Base-by-base conservation (phyloP, 2,329 filamentous ascomycete species). In the Zymoseptoria brevis region DNA sequence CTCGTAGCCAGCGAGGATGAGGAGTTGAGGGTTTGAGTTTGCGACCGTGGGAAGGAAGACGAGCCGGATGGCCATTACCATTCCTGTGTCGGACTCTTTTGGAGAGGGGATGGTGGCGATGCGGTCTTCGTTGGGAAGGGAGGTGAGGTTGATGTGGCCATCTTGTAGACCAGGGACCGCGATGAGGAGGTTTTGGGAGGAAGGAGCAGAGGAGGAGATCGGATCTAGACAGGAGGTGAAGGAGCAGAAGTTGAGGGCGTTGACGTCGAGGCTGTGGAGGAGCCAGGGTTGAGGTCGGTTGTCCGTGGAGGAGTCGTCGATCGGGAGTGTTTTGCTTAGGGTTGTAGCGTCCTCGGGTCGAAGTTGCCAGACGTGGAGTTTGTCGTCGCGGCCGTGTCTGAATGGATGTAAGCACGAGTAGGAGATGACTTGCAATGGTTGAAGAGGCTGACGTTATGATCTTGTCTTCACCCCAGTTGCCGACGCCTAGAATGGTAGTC, bases 221-320 rank as follows among this genome's bases (percentile, higher is more conserved):
- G 3, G 35, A 55, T 53, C 6, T 45, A 11, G 8, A 54, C 9
- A 68, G 64, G 56, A 80, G 1, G 87, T 81, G 72, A 96, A 96
- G 1, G 88, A 82, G 72, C 94, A 99, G 72, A 97, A 99, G 71
- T 97, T 99, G 76, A 97, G 83, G 1, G 93, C 90, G 70, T 96
- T 96, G 50, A 97, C 90, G 4, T 88, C 80, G 4, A 99, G 77
- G 3, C 89, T 82, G 73, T 96, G 84, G 21, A 96, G 74, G n/a
- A 96, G 77, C 90, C 90, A 96, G 29, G 94, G 94, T 67, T 86
- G 81, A 19, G 81, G 82, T 29, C 71, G 63, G 76, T 81, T 54
- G 73, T 73, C 52, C 73, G 75, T 26, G 72, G 73, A 1, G 71
- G 76, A 53, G 62, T 55, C 50, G 19, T 95, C 89, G 30, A 93